These are phyloP conservation scores for Aspergillus ruber DNA, from an alignment of 2,329 filamentous ascomycete genomes.

Conservation along the genomic window DNA sequence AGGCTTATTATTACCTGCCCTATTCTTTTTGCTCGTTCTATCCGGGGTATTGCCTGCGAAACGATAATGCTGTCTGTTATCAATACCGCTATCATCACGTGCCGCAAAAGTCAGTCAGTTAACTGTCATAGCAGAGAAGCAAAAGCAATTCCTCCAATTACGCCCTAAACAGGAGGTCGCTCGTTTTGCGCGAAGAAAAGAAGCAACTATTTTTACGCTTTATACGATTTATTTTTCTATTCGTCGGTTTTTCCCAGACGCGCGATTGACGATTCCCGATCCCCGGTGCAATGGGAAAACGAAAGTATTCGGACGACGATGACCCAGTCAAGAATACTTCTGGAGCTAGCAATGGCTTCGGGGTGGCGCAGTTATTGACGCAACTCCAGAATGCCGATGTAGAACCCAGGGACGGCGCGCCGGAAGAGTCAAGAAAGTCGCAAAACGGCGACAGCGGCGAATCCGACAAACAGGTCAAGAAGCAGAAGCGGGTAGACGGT, in stretches of 20 bases:
- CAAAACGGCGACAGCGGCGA: conserved; percentile 10
- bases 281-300: conserved; percentile 22
- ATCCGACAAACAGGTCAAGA: conserved; percentile 13
- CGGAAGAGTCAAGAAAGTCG: conserved; percentile 3
- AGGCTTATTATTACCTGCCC: no score
- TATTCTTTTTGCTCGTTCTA: no score
- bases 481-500: conserved; percentile 32
- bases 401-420: conserved; percentile 4
- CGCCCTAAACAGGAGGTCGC: not conserved
- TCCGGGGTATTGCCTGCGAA: no score
- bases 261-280: not conserved
- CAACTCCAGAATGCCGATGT: conserved; percentile 18
- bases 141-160: no score
- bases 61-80: not conserved
- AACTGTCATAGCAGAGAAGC: no score
- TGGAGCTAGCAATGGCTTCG: conserved; percentile 16
- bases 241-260: not conserved
- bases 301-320: conserved; percentile 26
- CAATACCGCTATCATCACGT: not conserved
- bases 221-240: not conserved
- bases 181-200: no score
- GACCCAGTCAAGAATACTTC: conserved; percentile 13
- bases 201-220: not conserved
- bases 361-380: conserved; percentile 27
- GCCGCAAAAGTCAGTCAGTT: not conserved